Evolutionary conservation across 345 rosid genomes (phyloP).

Genomic region (Schrenkiella parvula): DNA sequence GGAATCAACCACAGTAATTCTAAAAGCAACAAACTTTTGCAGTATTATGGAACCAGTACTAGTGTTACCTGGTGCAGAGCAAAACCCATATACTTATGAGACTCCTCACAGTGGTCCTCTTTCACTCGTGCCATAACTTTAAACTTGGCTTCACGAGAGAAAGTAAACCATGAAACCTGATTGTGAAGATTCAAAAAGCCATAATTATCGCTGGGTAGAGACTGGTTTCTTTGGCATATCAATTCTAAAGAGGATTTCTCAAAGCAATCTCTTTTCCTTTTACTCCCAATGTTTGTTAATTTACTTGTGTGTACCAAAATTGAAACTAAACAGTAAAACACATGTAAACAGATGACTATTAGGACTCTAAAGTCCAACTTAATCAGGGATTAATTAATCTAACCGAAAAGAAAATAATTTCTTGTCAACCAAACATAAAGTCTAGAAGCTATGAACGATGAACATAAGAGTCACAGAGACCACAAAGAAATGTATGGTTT

Average conservation of each 20-base stretch:
- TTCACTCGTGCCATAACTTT: conserved; percentile 28
- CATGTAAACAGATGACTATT: background rate
- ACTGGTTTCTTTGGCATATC: background rate
- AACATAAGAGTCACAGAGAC: too few relatives aligned
- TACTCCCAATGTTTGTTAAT: background rate
- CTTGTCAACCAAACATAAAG: background rate
- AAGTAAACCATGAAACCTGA: background rate
- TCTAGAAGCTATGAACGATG: background rate
- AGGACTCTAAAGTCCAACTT: background rate
- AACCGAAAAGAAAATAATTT: too few relatives aligned
- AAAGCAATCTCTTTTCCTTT: background rate
- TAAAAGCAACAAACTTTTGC: background rate
- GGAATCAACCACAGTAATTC: background rate
- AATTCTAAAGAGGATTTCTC: background rate
- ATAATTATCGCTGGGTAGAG: background rate
- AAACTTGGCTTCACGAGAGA: background rate
- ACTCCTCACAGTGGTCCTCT: conserved; percentile 15
- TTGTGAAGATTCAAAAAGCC: background rate
- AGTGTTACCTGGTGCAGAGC: conserved; percentile 50
- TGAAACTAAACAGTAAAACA: background rate
- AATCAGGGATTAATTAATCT: background rate
- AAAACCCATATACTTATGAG: conserved; percentile 47
- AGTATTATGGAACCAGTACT: background rate
- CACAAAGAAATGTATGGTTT: background rate
- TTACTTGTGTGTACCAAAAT: background rate